These are phyloP conservation scores for Cephaloascus fragrans DNA, from an alignment of 805 yeast genomes.

Conservation along the genomic window DNA sequence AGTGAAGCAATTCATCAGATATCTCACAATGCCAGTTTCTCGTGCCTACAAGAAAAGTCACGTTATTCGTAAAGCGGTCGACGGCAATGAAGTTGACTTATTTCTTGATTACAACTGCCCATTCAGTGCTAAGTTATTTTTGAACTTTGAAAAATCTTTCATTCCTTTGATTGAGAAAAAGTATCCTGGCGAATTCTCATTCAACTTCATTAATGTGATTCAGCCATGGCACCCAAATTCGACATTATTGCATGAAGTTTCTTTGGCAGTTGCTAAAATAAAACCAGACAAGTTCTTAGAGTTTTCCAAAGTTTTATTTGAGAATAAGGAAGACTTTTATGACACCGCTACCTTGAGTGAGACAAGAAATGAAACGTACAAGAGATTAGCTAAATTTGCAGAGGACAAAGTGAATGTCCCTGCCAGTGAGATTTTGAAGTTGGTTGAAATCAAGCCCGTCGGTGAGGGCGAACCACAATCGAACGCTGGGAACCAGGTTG, in stretches of 20 bases:
- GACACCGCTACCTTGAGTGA: slow-evolving; percentile 50
- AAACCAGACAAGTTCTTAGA: slow-evolving; percentile 47
- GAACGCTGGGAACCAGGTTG: slow-evolving; percentile 51
- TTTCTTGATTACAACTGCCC: slow-evolving; percentile 76
- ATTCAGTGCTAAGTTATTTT: slow-evolving; percentile 55
- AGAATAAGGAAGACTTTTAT: slow-evolving; percentile 42
- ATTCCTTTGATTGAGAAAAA: slow-evolving; percentile 40
- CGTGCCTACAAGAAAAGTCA: background rate
- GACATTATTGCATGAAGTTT: slow-evolving; percentile 56
- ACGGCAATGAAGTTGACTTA: slow-evolving; percentile 43
- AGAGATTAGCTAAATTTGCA: slow-evolving; percentile 41
- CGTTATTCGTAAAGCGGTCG: slow-evolving; percentile 1
- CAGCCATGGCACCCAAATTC: slow-evolving; percentile 91
- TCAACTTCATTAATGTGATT: slow-evolving; percentile 62
- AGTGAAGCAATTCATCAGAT: too few species aligned
- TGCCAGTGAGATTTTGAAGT: slow-evolving; percentile 12
- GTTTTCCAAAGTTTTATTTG: slow-evolving; percentile 46
- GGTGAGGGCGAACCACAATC: slow-evolving; percentile 17
- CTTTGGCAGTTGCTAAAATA: slow-evolving; percentile 56
- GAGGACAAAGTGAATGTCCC: slow-evolving; percentile 25
- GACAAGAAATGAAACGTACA: slow-evolving; percentile 47
- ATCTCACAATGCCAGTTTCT: background rate
- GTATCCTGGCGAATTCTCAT: slow-evolving; percentile 41
- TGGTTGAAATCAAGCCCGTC: slow-evolving; percentile 18
- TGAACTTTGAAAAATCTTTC: slow-evolving; percentile 40